Percentiles rank a stretch among this genome's conserved stretches.
Evolutionary conservation across 1,139 yeast genomes (phyloP).

Genomic region (Magnusiomyces starmeri): DNA sequence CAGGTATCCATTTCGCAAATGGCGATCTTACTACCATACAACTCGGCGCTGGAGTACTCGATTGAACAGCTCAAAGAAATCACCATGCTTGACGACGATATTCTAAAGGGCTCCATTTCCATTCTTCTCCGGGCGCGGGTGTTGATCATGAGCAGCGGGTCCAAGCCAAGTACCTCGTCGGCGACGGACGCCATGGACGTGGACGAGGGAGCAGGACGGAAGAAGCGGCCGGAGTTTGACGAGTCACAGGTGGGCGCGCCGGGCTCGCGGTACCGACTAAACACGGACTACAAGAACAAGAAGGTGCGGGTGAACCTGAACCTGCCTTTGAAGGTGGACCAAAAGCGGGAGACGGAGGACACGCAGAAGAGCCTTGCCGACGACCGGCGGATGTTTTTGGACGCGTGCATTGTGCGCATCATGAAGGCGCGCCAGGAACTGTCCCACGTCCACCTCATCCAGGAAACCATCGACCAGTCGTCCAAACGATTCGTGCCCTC

Average conservation of each 20-base stretch:
- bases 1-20: conserved; percentile 82
- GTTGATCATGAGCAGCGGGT: conserved; percentile 39
- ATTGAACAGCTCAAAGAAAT: conserved; percentile 54
- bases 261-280: conserved; percentile 62
- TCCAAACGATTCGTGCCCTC: conserved; percentile 79
- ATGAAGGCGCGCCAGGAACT: conserved; percentile 88
- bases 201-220: conserved; percentile 28
- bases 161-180: background rate
- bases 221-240: conserved; percentile 30
- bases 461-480: conserved; percentile 85
- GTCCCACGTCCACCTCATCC: conserved; percentile 72
- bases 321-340: conserved; percentile 71
- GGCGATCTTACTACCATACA: conserved; percentile 75
- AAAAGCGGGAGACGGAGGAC: conserved; percentile 70
- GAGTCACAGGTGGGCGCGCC: conserved; percentile 27
- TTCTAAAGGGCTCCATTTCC: conserved; percentile 64
- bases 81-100: conserved; percentile 60
- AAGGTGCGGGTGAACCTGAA: conserved; percentile 81
- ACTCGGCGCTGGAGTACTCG: conserved; percentile 54
- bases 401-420: conserved; percentile 91
- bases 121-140: conserved; percentile 78
- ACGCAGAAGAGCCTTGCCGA: conserved; percentile 81
- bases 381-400: conserved; percentile 76
- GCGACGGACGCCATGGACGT: conserved; percentile 3
- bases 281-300: conserved; percentile 77